Conservation (phyloP, 148 eudicot genomes). For the Polygonum aviculare region DNA sequence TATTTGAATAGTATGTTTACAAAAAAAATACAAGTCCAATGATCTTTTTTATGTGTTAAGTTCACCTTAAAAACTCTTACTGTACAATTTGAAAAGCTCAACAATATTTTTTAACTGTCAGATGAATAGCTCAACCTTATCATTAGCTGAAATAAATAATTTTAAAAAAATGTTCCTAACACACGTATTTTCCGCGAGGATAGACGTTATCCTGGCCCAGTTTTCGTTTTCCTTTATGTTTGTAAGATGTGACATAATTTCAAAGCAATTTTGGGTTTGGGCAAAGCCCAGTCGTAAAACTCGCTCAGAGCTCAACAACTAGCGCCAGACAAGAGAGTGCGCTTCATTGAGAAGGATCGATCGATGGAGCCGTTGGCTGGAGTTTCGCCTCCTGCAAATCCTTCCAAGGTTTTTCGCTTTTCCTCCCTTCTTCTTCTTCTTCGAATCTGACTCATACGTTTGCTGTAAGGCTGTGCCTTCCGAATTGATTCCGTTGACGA, state of each 20-base stretch:
- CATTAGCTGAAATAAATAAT: no score
- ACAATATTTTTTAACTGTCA: no score
- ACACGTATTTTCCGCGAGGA: slow-evolving; percentile 1
- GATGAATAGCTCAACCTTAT: no score
- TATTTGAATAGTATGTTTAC: no score
- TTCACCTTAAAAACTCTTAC: no score
- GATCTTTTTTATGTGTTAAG: no score
- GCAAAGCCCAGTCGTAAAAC: neutral
- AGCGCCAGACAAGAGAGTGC: neutral
- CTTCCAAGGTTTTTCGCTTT: slow-evolving; percentile 24
- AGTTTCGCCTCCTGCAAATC: slow-evolving; percentile 21
- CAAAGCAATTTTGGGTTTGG: neutral
- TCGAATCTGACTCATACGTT: neutral
- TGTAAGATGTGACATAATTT: neutral
- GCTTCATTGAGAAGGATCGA: slow-evolving; percentile 10
- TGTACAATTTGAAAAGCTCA: no score
- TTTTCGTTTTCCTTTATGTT: neutral
- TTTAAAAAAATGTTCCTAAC: neutral
- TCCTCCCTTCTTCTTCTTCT: neutral
- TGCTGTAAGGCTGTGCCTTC: neutral
- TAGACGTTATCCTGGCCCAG: neutral
- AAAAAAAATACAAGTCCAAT: no score
- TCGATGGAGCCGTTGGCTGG: slow-evolving; percentile 38
- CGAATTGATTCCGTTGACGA: neutral
- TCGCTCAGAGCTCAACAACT: neutral